Evolutionary conservation across 441 rosid genomes (phyloP).

Genomic region (Aquilaria agallochum): DNA sequence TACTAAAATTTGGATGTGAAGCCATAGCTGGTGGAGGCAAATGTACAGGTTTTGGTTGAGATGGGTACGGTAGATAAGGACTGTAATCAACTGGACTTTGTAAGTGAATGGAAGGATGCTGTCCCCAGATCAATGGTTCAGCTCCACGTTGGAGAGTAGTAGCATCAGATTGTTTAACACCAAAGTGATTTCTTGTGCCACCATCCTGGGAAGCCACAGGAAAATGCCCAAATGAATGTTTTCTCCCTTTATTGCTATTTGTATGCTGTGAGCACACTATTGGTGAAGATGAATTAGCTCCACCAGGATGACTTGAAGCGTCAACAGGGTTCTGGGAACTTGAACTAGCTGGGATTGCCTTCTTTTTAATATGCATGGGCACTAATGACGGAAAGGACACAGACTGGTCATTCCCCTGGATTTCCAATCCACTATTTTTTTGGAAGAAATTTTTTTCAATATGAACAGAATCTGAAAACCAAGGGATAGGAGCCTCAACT

Average conservation of each 20-base stretch:
- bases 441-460: slow-evolving; percentile 18
- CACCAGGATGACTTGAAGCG: slow-evolving; percentile 20
- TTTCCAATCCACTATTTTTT: slow-evolving; percentile 18
- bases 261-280: slow-evolving; percentile 23
- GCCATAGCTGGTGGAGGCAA: slow-evolving; percentile 11
- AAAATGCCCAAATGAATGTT: slow-evolving; percentile 17
- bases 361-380: slow-evolving; percentile 18
- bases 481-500: slow-evolving; percentile 70
- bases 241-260: slow-evolving; percentile 2
- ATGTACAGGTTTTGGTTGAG: slow-evolving; percentile 13
- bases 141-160: slow-evolving; percentile 13
- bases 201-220: slow-evolving; percentile 18
- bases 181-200: slow-evolving; percentile 22
- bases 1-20: slow-evolving; percentile 5
- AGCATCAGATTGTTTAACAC: slow-evolving; percentile 16
- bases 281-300: slow-evolving; percentile 20
- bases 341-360: slow-evolving; percentile 19
- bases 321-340: slow-evolving; percentile 15
- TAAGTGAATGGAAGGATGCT: slow-evolving; percentile 1
- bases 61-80: not conserved
- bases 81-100: slow-evolving; percentile 14
- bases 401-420: slow-evolving; percentile 15
- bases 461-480: slow-evolving; percentile 37
- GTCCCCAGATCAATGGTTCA: slow-evolving; percentile 13
- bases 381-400: slow-evolving; percentile 14